Percentiles rank a stretch among this genome's conserved stretches.
Conservation (phyloP, 2,329 filamentous ascomycete species). For the Clonostachys rosea region DNA sequence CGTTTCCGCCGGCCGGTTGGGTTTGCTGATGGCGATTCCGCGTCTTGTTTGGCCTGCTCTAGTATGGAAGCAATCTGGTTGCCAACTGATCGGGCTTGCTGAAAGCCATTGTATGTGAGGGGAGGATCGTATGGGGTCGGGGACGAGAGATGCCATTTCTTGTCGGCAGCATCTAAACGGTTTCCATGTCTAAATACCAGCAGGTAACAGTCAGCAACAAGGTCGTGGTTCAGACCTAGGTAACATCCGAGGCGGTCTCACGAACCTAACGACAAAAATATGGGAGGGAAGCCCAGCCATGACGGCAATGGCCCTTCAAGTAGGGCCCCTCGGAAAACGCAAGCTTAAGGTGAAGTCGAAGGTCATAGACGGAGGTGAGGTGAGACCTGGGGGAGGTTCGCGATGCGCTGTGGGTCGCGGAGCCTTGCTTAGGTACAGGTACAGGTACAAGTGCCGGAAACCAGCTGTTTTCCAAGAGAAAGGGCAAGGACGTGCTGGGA, state of each 20-base stretch:
- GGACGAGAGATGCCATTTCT: conserved; percentile 89
- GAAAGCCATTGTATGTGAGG: conserved; percentile 90
- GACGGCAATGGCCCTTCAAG: background rate
- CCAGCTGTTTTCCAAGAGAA: no score
- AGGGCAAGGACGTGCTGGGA: no score
- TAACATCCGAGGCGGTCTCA: background rate
- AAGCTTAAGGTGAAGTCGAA: no score
- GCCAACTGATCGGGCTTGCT: conserved; percentile 78
- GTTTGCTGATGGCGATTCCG: conserved; percentile 15
- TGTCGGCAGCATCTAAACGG: conserved; percentile 89
- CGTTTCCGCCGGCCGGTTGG: conserved; percentile 40
- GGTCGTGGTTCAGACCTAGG: background rate
- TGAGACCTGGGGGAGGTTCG: no score
- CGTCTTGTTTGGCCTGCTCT: conserved; percentile 43
- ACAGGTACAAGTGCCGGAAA: no score
- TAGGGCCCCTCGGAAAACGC: no score
- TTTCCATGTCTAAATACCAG: conserved; percentile 68
- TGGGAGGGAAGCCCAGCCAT: conserved; percentile 19
- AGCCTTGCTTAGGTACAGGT: no score
- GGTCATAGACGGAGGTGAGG: no score
- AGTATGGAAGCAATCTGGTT: conserved; percentile 75
- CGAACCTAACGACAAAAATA: conserved; percentile 37
- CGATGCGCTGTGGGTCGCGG: no score
- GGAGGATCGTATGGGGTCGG: conserved; percentile 94
- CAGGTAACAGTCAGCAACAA: background rate